Evolutionary conservation across 352 stramenopile genomes (phyloP), one percentile per base, ranked within the genome.

Genomic region (Globisporangium orthogonon): DNA sequence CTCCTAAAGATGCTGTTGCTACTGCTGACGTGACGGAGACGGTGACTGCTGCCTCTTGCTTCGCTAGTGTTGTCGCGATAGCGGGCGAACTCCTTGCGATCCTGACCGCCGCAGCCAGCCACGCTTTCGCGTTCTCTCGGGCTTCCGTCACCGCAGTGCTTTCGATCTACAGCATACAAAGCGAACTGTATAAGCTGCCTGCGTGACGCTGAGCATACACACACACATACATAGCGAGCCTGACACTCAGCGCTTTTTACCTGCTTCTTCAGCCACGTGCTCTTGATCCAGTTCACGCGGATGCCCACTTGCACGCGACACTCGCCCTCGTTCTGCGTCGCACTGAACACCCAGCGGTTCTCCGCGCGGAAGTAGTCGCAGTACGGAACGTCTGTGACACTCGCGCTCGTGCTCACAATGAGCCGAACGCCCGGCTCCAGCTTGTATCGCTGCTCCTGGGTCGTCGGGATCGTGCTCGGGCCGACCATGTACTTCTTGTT

Each of bases 401-500:
- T 72, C 7, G 85, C 88, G 10, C 81, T 92, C 23, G 80, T 76
- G 51, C 78, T 86, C 33, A 95, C 65, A 47, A 92, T 62, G n/a
- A 95, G 68, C 7, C 73, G 76, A 35, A 51, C 70, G 10, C 54
- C 50, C 7, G 58, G 54, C 14, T 70, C 67, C 53, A 82, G 87
- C 39, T 69, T 65, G 64, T 86, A 92, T 23, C 83, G 74, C 56
- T 93, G 81, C 7, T 72, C 76, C 56, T 93, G 83, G 15, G 62
- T 62, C 1, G 85, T 95, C 1, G 85, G 85, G 52, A 95, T 93
- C 39, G 67, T 64, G 53, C 81, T 89, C 0, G 85, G 83, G 0
- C 85, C 85, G 17, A 95, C 78, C 65, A 95, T 89, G 59, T 94
- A 94, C 62, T 95, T 93, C 61, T 95, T 95, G 72, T 95, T 91